These are phyloP conservation scores for Trapa bicornis DNA, from an alignment of 345 rosid genomes.

Conservation along the genomic window DNA sequence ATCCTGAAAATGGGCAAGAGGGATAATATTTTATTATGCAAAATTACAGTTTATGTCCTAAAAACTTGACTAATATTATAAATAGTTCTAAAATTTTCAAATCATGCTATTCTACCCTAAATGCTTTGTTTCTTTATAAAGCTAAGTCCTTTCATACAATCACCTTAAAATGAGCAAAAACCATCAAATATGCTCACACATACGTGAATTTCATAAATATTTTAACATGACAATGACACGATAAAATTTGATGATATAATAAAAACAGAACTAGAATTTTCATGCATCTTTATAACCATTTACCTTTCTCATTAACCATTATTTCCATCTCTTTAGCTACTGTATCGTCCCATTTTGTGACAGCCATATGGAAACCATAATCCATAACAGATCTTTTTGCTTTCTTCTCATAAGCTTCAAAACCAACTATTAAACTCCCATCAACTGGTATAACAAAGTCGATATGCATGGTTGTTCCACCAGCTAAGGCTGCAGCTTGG, in stretches of 20 bases:
- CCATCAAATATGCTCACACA: no score
- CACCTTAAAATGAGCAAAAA: no score
- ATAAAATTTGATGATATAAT: background rate
- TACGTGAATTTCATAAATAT: no score
- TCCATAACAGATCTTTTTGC: slow-evolving; percentile 77
- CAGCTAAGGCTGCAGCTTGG: slow-evolving; percentile 97
- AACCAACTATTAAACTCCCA: slow-evolving; percentile 69
- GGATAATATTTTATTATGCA: no score
- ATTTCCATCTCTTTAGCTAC: slow-evolving; percentile 77
- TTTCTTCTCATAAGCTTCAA: slow-evolving; percentile 56
- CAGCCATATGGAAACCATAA: slow-evolving; percentile 94
- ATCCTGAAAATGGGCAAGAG: no score
- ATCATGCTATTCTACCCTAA: no score
- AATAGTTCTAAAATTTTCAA: no score
- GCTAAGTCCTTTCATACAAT: no score
- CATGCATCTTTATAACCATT: background rate
- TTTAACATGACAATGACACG: no score
- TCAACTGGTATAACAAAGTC: slow-evolving; percentile 81
- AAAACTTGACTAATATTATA: no score
- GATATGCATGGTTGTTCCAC: slow-evolving; percentile 98
- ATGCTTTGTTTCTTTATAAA: no score
- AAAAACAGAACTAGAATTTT: background rate
- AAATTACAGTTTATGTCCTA: no score
- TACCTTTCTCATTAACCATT: slow-evolving; percentile 85
- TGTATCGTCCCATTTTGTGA: slow-evolving; percentile 82